Evolutionary conservation across 495 filamentous ascomycete species (phyloP).

Genomic region (Bombardia bombarda): DNA sequence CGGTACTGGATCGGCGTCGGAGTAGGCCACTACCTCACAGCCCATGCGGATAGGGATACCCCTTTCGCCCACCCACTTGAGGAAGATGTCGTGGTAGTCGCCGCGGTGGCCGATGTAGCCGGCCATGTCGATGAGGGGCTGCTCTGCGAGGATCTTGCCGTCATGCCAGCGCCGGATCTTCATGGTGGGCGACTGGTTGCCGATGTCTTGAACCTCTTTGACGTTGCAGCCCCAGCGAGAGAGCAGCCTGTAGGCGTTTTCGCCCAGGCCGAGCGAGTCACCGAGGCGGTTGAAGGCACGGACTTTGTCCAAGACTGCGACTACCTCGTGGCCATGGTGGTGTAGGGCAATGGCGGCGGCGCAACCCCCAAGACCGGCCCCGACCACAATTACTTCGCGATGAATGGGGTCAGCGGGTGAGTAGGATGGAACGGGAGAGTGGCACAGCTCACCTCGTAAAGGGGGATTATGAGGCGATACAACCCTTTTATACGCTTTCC

Average conservation of each 20-base stretch:
- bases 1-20: conserved; percentile 26
- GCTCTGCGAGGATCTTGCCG: conserved; percentile 43
- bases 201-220: conserved; percentile 37
- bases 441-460: conserved; percentile 4
- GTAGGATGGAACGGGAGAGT: not conserved
- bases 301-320: conserved; percentile 40
- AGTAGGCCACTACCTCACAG: conserved; percentile 37
- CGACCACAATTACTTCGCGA: conserved; percentile 36
- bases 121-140: conserved; percentile 51
- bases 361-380: conserved; percentile 48
- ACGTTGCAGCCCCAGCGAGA: conserved; percentile 36
- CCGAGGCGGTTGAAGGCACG: conserved; percentile 41
- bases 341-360: conserved; percentile 44
- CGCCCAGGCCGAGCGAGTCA: conserved; percentile 42
- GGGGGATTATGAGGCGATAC: conserved; percentile 6
- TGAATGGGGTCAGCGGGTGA: not conserved
- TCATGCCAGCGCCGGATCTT: conserved; percentile 44
- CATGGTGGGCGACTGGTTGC: conserved; percentile 47
- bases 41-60: conserved; percentile 42
- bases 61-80: conserved; percentile 39
- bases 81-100: conserved; percentile 45
- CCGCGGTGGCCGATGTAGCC: conserved; percentile 46
- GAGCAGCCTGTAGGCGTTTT: conserved; percentile 44
- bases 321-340: conserved; percentile 42
- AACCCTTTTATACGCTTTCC: not conserved